phyloP scores from a whole-genome alignment of 768 basidiomycete genomes.

The Mycena vitilis region DNA sequence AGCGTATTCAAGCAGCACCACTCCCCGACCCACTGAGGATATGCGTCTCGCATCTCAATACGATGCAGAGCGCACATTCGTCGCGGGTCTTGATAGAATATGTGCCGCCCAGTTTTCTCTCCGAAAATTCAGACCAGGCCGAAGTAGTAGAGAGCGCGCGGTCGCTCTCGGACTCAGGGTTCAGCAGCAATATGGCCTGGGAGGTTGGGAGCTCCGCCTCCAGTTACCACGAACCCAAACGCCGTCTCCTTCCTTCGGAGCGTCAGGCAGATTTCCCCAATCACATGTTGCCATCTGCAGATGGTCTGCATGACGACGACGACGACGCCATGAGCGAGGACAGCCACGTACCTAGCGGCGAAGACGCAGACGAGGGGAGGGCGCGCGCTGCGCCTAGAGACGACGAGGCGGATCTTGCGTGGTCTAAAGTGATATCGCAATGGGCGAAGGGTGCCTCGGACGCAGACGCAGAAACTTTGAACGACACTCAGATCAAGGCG shows the following conservation, averaged over 20 bases:
- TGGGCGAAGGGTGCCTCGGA: slow-evolving; percentile 7
- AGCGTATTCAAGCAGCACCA: background rate
- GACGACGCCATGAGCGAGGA: slow-evolving; percentile 18
- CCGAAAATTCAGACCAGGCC: background rate
- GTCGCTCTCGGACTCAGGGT: background rate
- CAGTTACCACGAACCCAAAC: slow-evolving; percentile 14
- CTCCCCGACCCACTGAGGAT: background rate
- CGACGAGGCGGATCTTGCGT: slow-evolving; percentile 3
- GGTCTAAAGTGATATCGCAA: background rate
- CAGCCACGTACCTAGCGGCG: slow-evolving; percentile 10
- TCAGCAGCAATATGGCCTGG: slow-evolving; percentile 1
- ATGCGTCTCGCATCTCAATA: background rate
- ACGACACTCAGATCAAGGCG: slow-evolving; percentile 8
- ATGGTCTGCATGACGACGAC: background rate
- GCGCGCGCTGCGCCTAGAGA: background rate
- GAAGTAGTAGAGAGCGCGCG: background rate
- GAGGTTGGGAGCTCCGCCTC: slow-evolving; percentile 1
- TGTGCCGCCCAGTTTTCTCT: slow-evolving; percentile 9
- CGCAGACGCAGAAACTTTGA: background rate
- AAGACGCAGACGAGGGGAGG: slow-evolving; percentile 14
- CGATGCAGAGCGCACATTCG: background rate
- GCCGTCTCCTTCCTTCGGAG: slow-evolving; percentile 19
- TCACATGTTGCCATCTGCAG: background rate
- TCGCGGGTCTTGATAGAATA: background rate
- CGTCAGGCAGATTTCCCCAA: background rate